Evolutionary conservation across 495 filamentous ascomycete species (phyloP), one percentile per base, ranked within the genome.

Genomic region (Antarctomyces pellizariae): DNA sequence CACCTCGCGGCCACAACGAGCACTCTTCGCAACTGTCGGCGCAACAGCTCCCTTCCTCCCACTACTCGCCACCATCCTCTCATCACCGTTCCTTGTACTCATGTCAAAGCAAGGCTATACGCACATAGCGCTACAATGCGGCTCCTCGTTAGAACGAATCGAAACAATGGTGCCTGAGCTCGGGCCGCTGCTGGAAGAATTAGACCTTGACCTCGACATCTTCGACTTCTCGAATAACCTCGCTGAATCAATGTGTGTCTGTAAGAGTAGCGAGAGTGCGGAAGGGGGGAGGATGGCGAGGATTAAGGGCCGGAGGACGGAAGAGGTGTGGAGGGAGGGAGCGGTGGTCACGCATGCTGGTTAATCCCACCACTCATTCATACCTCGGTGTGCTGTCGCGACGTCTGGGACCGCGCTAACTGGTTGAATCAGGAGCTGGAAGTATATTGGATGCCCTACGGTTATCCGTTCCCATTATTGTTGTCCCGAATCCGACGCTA

Each of bases 341-440:
- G 47, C 84, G n/a, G 62, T 93, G 14, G 72, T 97, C 30, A 73
- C 67, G 25, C 86, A 97, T 56, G 84, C 78, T 33, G 86, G 84
- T 83, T 56, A 46, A 52, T 46, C 25, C 15, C 12, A 13, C 11
- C 22, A 11, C 26, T 17, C 16, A 23, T 31, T 14, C 18, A 11
- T 24, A 22, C 2, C 13, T 28, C 2, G 11, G 4, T 28, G 11
- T 14, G 6, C 16, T 22, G 26, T 13, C 17, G 25, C 10, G 16
- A 8, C 17, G 2, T 12, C 16, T 6, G 12, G n/a, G 0, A 24
- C 9, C 10, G n/a, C 34, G 10, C 21, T 42, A 30, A 36, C 16
- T 33, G 2, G 25, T 30, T 15, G 7, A 32, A 20, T 10, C 25
- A 90, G 82, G 83, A 30, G 78, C 82, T 13, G 86, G 86, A 8